Evolutionary conservation across 441 rosid genomes (phyloP), one percentile per base, ranked within the genome.

Genomic region (Populus tomentosa): DNA sequence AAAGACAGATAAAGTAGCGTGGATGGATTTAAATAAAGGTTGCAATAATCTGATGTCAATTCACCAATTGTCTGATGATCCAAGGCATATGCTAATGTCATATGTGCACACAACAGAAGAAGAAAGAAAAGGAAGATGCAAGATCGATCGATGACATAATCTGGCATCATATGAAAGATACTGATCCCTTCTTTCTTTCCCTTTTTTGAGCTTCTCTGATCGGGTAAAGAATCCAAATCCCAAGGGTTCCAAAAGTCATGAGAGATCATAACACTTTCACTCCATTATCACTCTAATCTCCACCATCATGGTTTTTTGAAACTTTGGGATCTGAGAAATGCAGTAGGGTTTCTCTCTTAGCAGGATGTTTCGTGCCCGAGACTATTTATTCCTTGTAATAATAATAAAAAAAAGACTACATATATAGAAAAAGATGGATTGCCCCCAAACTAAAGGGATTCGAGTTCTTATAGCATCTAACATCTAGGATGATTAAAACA

Each of bases 161-260:
- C 71, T 74, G 76, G 75, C 77, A 32, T 79, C 68, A 32, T 24
- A 18, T 65, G 42, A 35, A 69, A 33, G 69, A 68, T 70, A 28
- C 11, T 20, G 70, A 63, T 77, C 63, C 74, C 32, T 50, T 62
- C 13, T 18, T 62, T 67, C 30, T 67, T 11, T 46, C 18, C 36
- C 42, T 23, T 73, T 65, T 68, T 30, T 71, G 30, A 68, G 46
- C 64, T 76, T 67, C 53, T 16, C 20, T n/a, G 76, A 21, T 61
- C 28, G 3, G 50, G 82, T 61, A 84, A 81, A 75, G 84, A 81
- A 75, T 78, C 84, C 67, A 50, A 74, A 33, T 72, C 71, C 75
- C 77, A 42, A 66, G 26, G 71, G 59, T 38, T n/a, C 69, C 78
- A 63, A 72, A 53, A 53, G 72, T 40, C 46, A 40, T 69, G 59